Evolutionary conservation across 2,329 filamentous ascomycete species (phyloP), one percentile per base, ranked within the genome.

Genomic region (Anisogramma anomala): DNA sequence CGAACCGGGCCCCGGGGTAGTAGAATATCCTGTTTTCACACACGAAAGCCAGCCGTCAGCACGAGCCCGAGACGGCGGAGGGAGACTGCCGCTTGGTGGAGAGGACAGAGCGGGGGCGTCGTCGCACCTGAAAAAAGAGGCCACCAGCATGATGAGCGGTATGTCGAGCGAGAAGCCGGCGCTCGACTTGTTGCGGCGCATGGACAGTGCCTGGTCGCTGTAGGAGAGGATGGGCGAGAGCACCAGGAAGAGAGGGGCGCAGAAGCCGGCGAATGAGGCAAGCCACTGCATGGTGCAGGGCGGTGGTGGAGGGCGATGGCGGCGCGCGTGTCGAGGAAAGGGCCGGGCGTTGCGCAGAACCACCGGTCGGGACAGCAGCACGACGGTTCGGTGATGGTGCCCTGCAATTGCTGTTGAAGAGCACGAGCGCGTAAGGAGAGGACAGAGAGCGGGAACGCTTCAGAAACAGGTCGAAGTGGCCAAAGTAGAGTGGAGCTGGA

Each of bases 1-100:
- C 79, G 59, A 77, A 83, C 55, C 69, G 69, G 11, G 76, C 72
- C 43, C 78, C 77, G 37, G 77, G 74, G 63, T 77, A 83, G 63
- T 82, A 83, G 53, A 82, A 82, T 53, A 82, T 72, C 58, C 77
- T 79, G 56, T n/a, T n/a, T n/a, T n/a, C n/a, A n/a, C n/a, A n/a
- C n/a, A n/a, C n/a, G n/a, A n/a, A n/a, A n/a, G n/a, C n/a, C n/a
- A n/a, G n/a, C n/a, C n/a, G n/a, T n/a, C n/a, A n/a, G n/a, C n/a
- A n/a, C n/a, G n/a, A n/a, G n/a, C n/a, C n/a, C n/a, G n/a, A n/a
- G n/a, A n/a, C n/a, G n/a, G n/a, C n/a, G n/a, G n/a, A n/a, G n/a
- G n/a, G n/a, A n/a, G n/a, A n/a, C n/a, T n/a, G n/a, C n/a, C n/a
- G n/a, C n/a, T n/a, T 10, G 23, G 39, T 19, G 25, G 11, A 38